Evolutionary conservation across 2,329 filamentous ascomycete genomes (phyloP).

Genomic region (Penicillium sp.): DNA sequence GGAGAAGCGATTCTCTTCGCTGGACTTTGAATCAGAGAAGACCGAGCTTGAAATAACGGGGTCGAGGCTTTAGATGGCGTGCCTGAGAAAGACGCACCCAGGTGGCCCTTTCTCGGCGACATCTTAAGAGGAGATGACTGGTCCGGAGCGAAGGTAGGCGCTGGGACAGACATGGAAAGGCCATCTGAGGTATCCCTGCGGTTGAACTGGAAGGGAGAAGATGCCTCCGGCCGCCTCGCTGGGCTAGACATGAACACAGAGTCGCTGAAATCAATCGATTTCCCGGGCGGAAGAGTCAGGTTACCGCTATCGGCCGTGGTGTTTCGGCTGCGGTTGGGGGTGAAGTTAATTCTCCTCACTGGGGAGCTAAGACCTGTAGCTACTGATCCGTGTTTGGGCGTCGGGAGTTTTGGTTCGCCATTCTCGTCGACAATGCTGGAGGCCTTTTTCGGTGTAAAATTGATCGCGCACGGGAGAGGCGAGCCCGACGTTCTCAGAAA

Average conservation of each 20-base stretch:
- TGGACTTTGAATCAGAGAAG: constrained; percentile 41
- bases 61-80: constrained; percentile 31
- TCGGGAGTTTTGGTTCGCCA: constrained; percentile 27
- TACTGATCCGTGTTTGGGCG: constrained; percentile 22
- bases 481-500: constrained; percentile 25
- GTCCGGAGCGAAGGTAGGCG: constrained; percentile 28
- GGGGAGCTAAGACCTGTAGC: constrained; percentile 28
- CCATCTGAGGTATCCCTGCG: constrained; percentile 40
- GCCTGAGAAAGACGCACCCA: constrained; percentile 35
- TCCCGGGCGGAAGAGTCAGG: constrained; percentile 23
- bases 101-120: constrained; percentile 41
- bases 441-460: constrained; percentile 27
- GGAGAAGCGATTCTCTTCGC: constrained; percentile 42
- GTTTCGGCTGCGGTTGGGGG: constrained; percentile 16
- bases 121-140: constrained; percentile 39
- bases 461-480: constrained; percentile 34
- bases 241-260: constrained; percentile 41
- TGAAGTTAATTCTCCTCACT: constrained; percentile 38
- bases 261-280: constrained; percentile 30
- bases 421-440: constrained; percentile 30
- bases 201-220: constrained; percentile 43
- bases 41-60: constrained; percentile 33
- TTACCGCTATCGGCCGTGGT: constrained; percentile 18
- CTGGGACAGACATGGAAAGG: constrained; percentile 18
- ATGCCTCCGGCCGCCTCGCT: constrained; percentile 41